Conservation (phyloP, 192 early-diverging fungal genomes). For the Umbelopsis vinacea region DNA sequence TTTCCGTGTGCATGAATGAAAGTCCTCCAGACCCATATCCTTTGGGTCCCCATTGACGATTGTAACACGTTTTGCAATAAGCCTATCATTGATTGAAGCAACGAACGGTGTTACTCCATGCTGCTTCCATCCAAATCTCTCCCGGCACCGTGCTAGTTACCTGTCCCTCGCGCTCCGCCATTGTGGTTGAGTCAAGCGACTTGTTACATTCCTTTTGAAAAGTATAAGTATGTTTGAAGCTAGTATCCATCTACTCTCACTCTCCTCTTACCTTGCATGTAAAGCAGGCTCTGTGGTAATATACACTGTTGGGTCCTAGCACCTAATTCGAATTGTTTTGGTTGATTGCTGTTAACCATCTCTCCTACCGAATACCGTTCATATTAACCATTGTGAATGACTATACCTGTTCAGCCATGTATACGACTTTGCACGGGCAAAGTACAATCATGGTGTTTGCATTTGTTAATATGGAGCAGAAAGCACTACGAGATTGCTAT, state of each 20-base stretch:
- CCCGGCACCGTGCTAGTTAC: conserved; percentile 28
- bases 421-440: conserved; percentile 37
- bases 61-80: conserved; percentile 61
- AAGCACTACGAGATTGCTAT: background rate
- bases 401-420: conserved; percentile 51
- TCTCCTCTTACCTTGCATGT: conserved; percentile 10
- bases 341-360: background rate
- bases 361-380: no score
- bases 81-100: conserved; percentile 38
- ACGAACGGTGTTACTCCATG: no score
- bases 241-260: background rate
- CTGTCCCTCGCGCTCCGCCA: conserved; percentile 59
- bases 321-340: conserved; percentile 35
- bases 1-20: conserved; percentile 3
- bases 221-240: background rate
- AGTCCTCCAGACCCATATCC: conserved; percentile 44
- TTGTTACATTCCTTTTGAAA: conserved; percentile 54
- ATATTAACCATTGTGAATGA: background rate
- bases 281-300: conserved; percentile 39
- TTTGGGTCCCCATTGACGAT: conserved; percentile 60
- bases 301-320: conserved; percentile 41
- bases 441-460: background rate
- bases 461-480: background rate
- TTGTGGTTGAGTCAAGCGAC: conserved; percentile 54
- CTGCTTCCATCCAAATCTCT: no score